Evolutionary conservation across 192 early-diverging fungal genomes (phyloP).

Genomic region (Coemansia sp.): DNA sequence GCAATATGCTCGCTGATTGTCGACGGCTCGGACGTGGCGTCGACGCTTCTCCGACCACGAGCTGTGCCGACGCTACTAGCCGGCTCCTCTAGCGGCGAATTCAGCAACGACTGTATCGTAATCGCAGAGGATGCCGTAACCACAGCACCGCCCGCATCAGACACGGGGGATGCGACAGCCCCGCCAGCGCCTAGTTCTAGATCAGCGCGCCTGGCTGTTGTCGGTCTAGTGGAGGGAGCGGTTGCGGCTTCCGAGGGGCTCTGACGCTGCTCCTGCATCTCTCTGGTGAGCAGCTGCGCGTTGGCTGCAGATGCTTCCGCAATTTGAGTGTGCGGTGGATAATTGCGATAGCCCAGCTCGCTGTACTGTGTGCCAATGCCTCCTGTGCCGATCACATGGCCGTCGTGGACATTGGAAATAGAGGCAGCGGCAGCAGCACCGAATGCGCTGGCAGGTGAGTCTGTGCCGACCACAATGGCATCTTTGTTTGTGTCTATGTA

Average conservation of each 20-base stretch:
- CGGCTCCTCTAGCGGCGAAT: conserved; percentile 25
- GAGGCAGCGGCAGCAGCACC: conserved; percentile 10
- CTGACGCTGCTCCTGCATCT: conserved; percentile 46
- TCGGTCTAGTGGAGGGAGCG: not conserved
- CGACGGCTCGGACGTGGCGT: conserved; percentile 13
- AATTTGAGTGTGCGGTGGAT: conserved; percentile 10
- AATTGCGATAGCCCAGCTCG: conserved; percentile 3
- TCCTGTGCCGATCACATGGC: conserved; percentile 37
- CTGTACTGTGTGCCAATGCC: conserved; percentile 21
- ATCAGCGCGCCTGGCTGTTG: not conserved
- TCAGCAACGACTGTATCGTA: conserved; percentile 47
- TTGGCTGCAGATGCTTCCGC: conserved; percentile 12
- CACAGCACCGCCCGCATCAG: conserved; percentile 1
- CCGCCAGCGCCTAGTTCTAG: not conserved
- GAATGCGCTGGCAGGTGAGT: conserved; percentile 10
- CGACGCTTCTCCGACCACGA: conserved; percentile 5
- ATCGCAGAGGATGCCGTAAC: conserved; percentile 21
- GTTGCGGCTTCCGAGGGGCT: conserved; percentile 8
- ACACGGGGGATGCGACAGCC: not conserved
- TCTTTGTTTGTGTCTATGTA: conserved; percentile 11
- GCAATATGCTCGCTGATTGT: conserved; percentile 45
- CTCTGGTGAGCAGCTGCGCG: conserved; percentile 14
- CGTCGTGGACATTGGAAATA: conserved; percentile 8
- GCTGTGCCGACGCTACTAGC: conserved; percentile 13
- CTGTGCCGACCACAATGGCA: conserved; percentile 1